Conservation (phyloP, 495 filamentous ascomycete species). For the Friedmanniomyces endolithicus region DNA sequence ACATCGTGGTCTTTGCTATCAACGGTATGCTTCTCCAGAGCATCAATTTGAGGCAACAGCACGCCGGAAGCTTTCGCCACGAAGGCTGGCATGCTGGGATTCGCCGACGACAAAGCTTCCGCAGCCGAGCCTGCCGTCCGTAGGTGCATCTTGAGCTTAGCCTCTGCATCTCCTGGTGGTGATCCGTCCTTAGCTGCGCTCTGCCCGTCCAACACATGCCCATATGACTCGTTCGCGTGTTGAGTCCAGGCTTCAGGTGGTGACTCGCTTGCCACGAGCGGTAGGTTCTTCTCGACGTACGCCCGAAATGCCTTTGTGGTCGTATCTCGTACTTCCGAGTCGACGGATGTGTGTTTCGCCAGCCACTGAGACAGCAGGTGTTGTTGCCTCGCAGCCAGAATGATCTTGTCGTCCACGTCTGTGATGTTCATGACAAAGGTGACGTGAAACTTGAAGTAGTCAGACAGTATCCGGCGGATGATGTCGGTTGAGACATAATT, state of each 20-base stretch:
- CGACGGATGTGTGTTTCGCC: constrained; percentile 31
- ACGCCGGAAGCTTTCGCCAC: constrained; percentile 48
- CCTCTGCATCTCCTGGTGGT: constrained; percentile 57
- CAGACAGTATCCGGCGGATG: constrained; percentile 67
- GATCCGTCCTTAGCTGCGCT: constrained; percentile 46
- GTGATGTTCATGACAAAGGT: constrained; percentile 96
- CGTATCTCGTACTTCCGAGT: constrained; percentile 40
- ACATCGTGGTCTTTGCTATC: constrained; percentile 62
- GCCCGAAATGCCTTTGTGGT: constrained; percentile 53
- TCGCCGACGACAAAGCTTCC: constrained; percentile 17
- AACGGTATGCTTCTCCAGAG: constrained; percentile 57
- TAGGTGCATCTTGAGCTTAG: constrained; percentile 89
- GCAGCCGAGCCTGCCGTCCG: constrained; percentile 46
- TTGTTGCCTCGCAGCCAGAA: constrained; percentile 67
- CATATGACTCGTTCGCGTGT: constrained; percentile 34
- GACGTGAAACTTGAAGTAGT: constrained; percentile 79
- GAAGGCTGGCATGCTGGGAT: constrained; percentile 38
- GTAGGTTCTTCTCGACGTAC: constrained; percentile 70
- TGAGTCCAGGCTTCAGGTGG: constrained; percentile 28
- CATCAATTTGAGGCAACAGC: constrained; percentile 77
- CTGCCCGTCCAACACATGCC: constrained; percentile 47
- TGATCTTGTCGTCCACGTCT: constrained; percentile 92
- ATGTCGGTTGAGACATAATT: constrained; percentile 96
- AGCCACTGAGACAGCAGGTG: constrained; percentile 52
- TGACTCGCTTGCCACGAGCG: constrained; percentile 38